These are phyloP conservation scores for Solanum sparsipilum DNA, from an alignment of 257 asterid genomes.

Conservation along the genomic window DNA sequence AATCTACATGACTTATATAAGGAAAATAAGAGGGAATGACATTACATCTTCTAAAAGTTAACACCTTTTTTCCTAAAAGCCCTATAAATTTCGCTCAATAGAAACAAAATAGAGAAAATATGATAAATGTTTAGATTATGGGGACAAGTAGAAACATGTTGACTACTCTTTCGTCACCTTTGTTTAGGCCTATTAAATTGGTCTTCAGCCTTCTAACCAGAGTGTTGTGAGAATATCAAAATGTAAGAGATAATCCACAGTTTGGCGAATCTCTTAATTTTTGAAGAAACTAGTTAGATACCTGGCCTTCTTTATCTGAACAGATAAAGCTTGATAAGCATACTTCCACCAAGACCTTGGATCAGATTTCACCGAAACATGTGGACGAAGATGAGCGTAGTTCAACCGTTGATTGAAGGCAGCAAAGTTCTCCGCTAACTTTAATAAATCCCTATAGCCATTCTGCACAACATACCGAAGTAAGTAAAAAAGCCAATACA, in stretches of 20 bases:
- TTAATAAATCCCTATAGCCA: conserved; percentile 77
- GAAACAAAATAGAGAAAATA: background rate
- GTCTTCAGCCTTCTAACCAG: background rate
- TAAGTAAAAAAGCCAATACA: background rate
- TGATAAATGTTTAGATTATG: background rate
- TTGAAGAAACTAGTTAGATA: conserved; percentile 10
- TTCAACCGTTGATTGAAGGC: conserved; percentile 85
- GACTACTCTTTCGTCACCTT: background rate
- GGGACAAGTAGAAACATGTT: background rate
- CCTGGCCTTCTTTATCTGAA: conserved; percentile 82
- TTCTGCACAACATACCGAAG: conserved; percentile 30
- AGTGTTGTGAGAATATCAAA: background rate
- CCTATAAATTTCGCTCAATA: background rate
- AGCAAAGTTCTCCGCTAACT: conserved; percentile 87
- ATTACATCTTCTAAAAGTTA: background rate
- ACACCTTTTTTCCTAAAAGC: background rate
- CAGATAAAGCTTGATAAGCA: conserved; percentile 65
- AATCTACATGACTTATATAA: background rate
- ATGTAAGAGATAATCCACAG: background rate
- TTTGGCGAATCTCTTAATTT: background rate
- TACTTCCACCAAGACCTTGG: conserved; percentile 96
- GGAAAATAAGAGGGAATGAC: background rate
- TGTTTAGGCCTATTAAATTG: background rate
- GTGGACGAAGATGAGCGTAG: conserved; percentile 89
- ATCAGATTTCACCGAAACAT: conserved; percentile 41